phyloP scores from a whole-genome alignment of 2,329 filamentous ascomycete genomes.

The Venturiaceae sp. region DNA sequence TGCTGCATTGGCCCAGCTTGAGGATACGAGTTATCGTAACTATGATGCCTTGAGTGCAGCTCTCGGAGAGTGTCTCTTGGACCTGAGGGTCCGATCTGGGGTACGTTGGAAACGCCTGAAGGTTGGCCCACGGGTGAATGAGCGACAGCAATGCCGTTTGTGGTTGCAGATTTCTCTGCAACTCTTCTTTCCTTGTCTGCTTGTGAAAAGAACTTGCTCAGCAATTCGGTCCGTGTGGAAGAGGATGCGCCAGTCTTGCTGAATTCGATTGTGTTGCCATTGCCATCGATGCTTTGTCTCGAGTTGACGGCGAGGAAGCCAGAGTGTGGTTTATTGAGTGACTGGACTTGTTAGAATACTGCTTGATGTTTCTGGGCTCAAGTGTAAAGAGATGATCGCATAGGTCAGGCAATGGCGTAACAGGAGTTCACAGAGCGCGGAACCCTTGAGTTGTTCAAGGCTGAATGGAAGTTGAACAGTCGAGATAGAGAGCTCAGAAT shows the following conservation, averaged over 20 bases:
- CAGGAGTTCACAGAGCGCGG: no score
- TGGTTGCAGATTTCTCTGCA: neutral
- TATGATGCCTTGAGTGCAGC: neutral
- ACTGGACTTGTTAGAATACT: constrained; percentile 13
- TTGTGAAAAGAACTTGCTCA: constrained; percentile 51
- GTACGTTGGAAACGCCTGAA: neutral
- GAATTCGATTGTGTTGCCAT: constrained; percentile 16
- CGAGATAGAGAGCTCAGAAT: no score
- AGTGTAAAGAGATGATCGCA: no score
- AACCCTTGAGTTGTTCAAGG: neutral
- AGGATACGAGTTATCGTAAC: neutral
- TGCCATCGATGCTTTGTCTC: constrained; percentile 29
- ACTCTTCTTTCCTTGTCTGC: constrained; percentile 1
- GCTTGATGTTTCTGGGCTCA: no score
- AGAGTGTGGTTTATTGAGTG: constrained; percentile 10
- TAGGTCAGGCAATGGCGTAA: no score
- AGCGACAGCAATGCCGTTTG: neutral
- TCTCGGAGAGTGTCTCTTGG: neutral
- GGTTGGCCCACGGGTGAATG: neutral
- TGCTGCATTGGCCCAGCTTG: neutral
- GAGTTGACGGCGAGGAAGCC: constrained; percentile 52
- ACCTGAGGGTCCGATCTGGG: neutral
- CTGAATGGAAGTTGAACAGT: no score
- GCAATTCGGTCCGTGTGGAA: constrained; percentile 47
- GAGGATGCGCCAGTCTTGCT: constrained; percentile 42